Conservation (phyloP, 345 rosid species). For the Citrus hindsii region DNA sequence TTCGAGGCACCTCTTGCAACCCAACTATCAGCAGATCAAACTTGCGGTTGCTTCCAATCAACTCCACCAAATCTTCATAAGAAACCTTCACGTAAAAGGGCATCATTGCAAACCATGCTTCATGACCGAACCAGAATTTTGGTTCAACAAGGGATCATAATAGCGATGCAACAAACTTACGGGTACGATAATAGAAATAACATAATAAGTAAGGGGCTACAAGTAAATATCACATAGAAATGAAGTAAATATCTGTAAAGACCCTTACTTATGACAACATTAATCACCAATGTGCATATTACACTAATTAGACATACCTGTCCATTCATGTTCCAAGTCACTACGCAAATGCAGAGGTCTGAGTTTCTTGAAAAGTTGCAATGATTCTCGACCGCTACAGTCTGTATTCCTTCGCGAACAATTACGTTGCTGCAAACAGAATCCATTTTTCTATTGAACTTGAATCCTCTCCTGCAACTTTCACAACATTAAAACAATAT, state of each 20-base stretch:
- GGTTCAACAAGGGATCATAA: no score
- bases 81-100: slow-evolving; percentile 17
- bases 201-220: no score
- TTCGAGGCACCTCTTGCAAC: slow-evolving; percentile 50
- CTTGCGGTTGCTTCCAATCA: slow-evolving; percentile 37
- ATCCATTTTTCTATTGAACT: slow-evolving; percentile 20
- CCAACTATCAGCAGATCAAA: slow-evolving; percentile 47
- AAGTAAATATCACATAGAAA: no score
- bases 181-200: no score
- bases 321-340: slow-evolving; percentile 90
- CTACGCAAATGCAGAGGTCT: slow-evolving; percentile 54
- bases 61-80: slow-evolving; percentile 38
- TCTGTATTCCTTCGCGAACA: slow-evolving; percentile 48
- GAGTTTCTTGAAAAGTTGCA: slow-evolving; percentile 50
- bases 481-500: no score
- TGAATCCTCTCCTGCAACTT: slow-evolving; percentile 18
- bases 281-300: fast-evolving
- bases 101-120: no score
- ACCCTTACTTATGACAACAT: no score
- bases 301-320: slow-evolving; percentile 10
- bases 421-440: not conserved
- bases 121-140: no score
- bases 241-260: no score
- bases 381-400: slow-evolving; percentile 27
- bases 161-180: no score